A percentile compares a stretch with the other conserved stretches of the same genome.
These are phyloP conservation scores for Mortierella alpina DNA, from an alignment of 192 early-diverging fungal genomes.

Conservation along the genomic window DNA sequence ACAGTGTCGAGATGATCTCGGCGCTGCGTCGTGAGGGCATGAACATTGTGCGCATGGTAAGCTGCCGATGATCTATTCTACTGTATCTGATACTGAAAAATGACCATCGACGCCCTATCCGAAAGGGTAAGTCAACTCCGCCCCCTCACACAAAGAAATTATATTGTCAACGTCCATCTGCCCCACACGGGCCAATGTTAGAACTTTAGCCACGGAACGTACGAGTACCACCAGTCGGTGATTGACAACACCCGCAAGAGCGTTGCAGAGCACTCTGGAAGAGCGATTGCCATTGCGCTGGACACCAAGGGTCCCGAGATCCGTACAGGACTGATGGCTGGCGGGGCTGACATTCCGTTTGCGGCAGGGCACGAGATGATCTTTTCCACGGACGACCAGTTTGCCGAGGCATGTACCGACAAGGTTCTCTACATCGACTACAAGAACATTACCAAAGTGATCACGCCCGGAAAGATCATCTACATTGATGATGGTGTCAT, in stretches of 20 bases:
- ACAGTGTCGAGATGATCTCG: conserved; percentile 76
- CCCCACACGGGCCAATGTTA: neutral
- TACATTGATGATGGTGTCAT: conserved; percentile 94
- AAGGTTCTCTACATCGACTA: conserved; percentile 80
- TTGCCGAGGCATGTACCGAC: conserved; percentile 63
- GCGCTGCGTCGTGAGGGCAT: conserved; percentile 79
- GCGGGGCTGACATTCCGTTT: conserved; percentile 71
- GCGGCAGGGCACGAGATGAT: conserved; percentile 74
- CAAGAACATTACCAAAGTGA: conserved; percentile 77
- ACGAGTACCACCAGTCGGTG: conserved; percentile 74
- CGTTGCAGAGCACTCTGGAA: conserved; percentile 52
- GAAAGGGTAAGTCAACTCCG: neutral
- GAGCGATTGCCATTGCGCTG: conserved; percentile 75
- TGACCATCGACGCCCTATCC: neutral
- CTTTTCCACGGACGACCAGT: conserved; percentile 72
- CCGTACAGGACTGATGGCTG: conserved; percentile 76
- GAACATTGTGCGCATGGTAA: conserved; percentile 84
- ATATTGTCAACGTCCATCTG: neutral
- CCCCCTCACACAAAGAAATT: no score
- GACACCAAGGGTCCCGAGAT: conserved; percentile 88
- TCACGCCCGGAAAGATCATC: conserved; percentile 73
- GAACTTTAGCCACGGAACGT: conserved; percentile 52
- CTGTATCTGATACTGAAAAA: neutral
- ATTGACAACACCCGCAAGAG: conserved; percentile 76
- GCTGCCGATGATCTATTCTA: neutral